phyloP scores from a whole-genome alignment of 495 filamentous ascomycete genomes.

The Geopyxis carbonaria region DNA sequence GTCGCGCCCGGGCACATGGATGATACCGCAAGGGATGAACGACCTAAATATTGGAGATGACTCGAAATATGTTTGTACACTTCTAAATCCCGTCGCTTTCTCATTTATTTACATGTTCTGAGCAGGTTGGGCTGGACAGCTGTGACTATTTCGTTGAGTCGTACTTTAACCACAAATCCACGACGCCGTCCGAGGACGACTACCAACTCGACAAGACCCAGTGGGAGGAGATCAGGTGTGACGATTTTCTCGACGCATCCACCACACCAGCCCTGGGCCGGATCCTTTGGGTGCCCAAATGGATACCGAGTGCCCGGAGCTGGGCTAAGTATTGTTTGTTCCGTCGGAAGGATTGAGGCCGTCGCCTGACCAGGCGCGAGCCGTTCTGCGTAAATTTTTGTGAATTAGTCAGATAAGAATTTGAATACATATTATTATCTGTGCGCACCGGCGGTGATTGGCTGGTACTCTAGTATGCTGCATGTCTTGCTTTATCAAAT shows the following conservation, averaged over 20 bases:
- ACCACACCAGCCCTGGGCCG: slow-evolving; percentile 57
- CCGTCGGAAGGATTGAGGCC: slow-evolving; percentile 3
- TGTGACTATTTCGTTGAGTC: slow-evolving; percentile 85
- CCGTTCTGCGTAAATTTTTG: too few relatives aligned
- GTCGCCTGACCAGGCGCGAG: too few relatives aligned
- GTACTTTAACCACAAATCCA: slow-evolving; percentile 43
- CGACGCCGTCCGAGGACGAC: slow-evolving; percentile 50
- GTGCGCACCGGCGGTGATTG: too few relatives aligned
- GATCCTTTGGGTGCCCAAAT: slow-evolving; percentile 60
- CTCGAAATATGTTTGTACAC: slow-evolving; percentile 58
- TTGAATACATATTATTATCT: too few relatives aligned
- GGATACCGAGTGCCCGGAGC: slow-evolving; percentile 6
- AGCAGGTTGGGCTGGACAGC: slow-evolving; percentile 45
- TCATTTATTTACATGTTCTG: slow-evolving; percentile 1
- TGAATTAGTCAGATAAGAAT: too few relatives aligned
- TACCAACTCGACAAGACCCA: slow-evolving; percentile 48
- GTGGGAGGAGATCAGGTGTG: slow-evolving; percentile 62
- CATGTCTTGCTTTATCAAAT: too few relatives aligned
- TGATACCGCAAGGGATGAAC: slow-evolving; percentile 74
- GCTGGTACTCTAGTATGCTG: too few relatives aligned
- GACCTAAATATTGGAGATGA: slow-evolving; percentile 76
- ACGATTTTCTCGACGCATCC: slow-evolving; percentile 62
- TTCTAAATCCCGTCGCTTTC: slow-evolving; percentile 9
- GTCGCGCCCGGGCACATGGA: slow-evolving; percentile 49
- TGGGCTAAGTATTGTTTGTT: slow-evolving; percentile 26